Evolutionary conservation across 371 early-diverging fungal genomes (phyloP), one percentile per base, ranked within the genome.

Genomic region (Mucor plumbeus): DNA sequence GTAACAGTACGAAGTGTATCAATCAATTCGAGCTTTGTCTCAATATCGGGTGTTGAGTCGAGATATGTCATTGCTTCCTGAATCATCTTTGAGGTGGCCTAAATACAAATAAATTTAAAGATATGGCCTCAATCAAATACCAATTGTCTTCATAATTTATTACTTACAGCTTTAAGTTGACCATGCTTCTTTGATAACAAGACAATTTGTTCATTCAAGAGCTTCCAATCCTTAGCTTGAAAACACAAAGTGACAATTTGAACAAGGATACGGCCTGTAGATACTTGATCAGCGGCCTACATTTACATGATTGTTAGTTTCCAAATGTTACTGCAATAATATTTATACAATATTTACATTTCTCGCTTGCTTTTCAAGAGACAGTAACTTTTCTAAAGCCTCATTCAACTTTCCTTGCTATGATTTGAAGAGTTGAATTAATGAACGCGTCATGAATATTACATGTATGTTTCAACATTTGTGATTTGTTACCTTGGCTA

Each of bases 181-280:
- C 97, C 98, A 77, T 95, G 95, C 79, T 97, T 97, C 85, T 97
- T 97, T 34, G 96, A 91, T 44, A 99, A 82, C 17, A 94, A 79
- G 10, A 92, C 88, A 59, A 99, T 89, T 69, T 94, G 84, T 68
- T 97, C 97, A 73, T 96, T 94, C 68, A 98, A 82, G 55, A 90
- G 76, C 72, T 91, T 91, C 94, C 94, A 97, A 68, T 97, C 94
- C 11, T 85, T 74, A 1, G 89, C 88, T 34, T 89, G 78, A 63
- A 86, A 86, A 66, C 92, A 92, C 21, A 97, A 73, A 50, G 87
- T 85, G 38, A 97, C 89, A 53, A 94, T 90, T 39, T 88, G 87
- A 44, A 92, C 85, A 65, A 98, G 85, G 31, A 97, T 89, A 56
- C 95, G 89, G 21, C 94, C 87, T 65, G 96, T 97, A 14, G 97